Evolutionary conservation across 2,329 filamentous ascomycete species (phyloP).

Genomic region (Xylaria sp.): DNA sequence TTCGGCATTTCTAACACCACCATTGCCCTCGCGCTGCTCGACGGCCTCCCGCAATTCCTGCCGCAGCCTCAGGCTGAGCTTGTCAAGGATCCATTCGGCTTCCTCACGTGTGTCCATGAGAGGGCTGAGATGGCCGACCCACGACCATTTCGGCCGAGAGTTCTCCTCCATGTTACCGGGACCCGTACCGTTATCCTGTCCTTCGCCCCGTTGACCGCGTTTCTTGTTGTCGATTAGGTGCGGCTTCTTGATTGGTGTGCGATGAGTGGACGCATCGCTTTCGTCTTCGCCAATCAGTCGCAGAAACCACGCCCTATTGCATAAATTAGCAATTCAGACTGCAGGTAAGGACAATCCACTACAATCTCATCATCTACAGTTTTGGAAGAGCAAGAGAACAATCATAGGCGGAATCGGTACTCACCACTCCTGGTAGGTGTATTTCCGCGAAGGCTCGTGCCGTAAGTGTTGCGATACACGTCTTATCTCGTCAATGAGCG

Average conservation of each 20-base stretch:
- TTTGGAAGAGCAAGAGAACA: no score
- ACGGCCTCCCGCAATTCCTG: constrained; percentile 55
- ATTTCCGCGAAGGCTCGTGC: constrained; percentile 68
- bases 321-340: constrained; percentile 3
- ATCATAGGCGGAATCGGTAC: constrained; percentile 19
- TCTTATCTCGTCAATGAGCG: constrained; percentile 79
- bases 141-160: constrained; percentile 68
- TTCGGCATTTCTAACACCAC: constrained; percentile 30
- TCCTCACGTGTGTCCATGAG: constrained; percentile 76
- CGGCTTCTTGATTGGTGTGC: constrained; percentile 48
- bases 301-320: constrained; percentile 79
- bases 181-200: background rate
- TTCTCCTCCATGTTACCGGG: constrained; percentile 9
- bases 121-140: constrained; percentile 76
- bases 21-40: constrained; percentile 33
- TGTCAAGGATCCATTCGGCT: constrained; percentile 78
- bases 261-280: constrained; percentile 60
- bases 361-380: no score
- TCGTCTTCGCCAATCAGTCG: constrained; percentile 78
- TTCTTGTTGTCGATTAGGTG: constrained; percentile 1
- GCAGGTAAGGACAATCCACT: no score
- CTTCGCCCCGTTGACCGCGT: background rate
- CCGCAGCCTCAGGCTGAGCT: constrained; percentile 67
- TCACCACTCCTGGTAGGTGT: constrained; percentile 66
- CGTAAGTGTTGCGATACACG: constrained; percentile 72